These are phyloP conservation scores for Oryza longistaminata DNA, from an alignment of 176 grass and related monocot species.

Conservation along the genomic window DNA sequence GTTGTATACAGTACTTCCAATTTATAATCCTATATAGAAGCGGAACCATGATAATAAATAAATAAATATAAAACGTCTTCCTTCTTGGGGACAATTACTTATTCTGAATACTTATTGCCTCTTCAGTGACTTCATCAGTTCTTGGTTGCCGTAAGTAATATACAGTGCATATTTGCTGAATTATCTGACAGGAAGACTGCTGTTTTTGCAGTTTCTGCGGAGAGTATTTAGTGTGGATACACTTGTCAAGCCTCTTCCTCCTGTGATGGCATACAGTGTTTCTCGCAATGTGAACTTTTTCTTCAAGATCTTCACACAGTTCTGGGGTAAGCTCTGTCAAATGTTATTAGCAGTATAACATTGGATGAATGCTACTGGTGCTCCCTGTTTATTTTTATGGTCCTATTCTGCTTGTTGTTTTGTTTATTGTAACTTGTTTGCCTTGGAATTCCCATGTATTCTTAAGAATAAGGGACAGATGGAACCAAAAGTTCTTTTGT, in stretches of 20 bases:
- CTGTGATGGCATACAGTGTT: slow-evolving; percentile 86
- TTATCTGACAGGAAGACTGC: slow-evolving; percentile 28
- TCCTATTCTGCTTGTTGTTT: background rate
- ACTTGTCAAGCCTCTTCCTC: slow-evolving; percentile 94
- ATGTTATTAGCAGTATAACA: slow-evolving; percentile 33
- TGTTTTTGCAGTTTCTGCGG: slow-evolving; percentile 77
- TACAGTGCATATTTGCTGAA: background rate
- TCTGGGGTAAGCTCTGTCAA: slow-evolving; percentile 71
- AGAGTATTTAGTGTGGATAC: slow-evolving; percentile 90
- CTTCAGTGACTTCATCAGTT: background rate
- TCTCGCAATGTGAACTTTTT: slow-evolving; percentile 88
- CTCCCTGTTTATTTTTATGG: slow-evolving; percentile 5
- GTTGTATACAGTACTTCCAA: background rate
- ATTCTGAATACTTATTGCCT: slow-evolving; percentile 1
- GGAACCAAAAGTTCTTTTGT: background rate
- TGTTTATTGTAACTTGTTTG: background rate
- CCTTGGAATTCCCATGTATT: background rate
- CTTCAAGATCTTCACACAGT: slow-evolving; percentile 91
- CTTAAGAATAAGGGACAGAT: background rate
- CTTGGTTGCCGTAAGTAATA: background rate
- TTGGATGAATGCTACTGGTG: background rate
- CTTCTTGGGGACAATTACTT: background rate
- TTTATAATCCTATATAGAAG: background rate
- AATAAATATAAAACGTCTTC: background rate
- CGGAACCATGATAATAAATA: background rate